phyloP scores from a whole-genome alignment of 2,329 filamentous ascomycete species.

The Dactylonectria estremocensis region DNA sequence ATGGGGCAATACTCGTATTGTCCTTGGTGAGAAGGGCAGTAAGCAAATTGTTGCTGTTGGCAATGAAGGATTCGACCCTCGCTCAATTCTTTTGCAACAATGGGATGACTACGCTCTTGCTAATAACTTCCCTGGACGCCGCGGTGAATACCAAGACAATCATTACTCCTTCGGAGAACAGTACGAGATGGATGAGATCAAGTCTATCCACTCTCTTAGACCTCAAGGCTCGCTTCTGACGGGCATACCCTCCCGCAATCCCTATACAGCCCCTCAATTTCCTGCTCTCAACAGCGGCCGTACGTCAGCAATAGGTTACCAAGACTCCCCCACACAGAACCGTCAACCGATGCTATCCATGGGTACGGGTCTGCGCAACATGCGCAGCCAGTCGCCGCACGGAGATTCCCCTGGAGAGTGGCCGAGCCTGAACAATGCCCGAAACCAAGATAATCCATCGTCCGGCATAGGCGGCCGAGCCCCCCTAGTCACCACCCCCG shows the following conservation, averaged over 20 bases:
- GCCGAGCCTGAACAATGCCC: slow-evolving; percentile 75
- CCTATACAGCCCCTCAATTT: slow-evolving; percentile 88
- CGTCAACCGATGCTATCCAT: slow-evolving; percentile 82
- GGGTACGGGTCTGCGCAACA: slow-evolving; percentile 61
- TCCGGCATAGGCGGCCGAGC: slow-evolving; percentile 56
- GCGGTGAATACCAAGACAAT: slow-evolving; percentile 80
- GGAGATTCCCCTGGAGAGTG: slow-evolving; percentile 66
- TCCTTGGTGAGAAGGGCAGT: slow-evolving; percentile 92
- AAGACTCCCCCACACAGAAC: slow-evolving; percentile 67
- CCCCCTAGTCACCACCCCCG: slow-evolving; percentile 37
- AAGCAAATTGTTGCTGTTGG: slow-evolving; percentile 91
- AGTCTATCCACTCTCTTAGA: slow-evolving; percentile 81
- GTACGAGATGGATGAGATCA: slow-evolving; percentile 98
- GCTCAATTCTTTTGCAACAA: slow-evolving; percentile 91
- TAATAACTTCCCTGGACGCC: slow-evolving; percentile 92
- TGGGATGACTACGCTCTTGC: slow-evolving; percentile 95
- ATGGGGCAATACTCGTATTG: slow-evolving; percentile 98
- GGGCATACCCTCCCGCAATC: slow-evolving; percentile 80
- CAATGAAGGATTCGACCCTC: slow-evolving; percentile 89
- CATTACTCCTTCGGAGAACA: slow-evolving; percentile 53
- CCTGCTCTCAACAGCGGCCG: slow-evolving; percentile 75
- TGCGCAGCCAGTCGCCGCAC: slow-evolving; percentile 70
- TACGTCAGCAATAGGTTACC: slow-evolving; percentile 63
- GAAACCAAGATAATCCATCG: slow-evolving; percentile 63
- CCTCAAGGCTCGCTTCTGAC: slow-evolving; percentile 82